Evolutionary conservation across 2,329 filamentous ascomycete species (phyloP), one percentile per base, ranked within the genome.

Genomic region (Fusarium sp.): DNA sequence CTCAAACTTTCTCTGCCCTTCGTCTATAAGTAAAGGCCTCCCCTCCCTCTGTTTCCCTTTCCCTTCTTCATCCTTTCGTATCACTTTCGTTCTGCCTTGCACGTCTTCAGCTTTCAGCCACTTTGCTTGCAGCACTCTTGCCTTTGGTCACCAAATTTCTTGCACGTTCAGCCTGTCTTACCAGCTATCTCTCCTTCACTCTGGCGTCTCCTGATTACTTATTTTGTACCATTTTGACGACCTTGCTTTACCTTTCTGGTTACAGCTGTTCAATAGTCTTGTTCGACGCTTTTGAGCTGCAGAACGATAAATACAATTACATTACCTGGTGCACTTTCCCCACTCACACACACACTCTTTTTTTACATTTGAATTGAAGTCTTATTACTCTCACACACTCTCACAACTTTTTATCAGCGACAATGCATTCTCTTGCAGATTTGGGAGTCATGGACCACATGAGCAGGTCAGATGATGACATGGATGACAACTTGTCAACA

Each of bases 401-500:
- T 14, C 5, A 0, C 7, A 5, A 15, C 6, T 1, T 8, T 11
- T 22, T 26, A 36, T 15, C 32, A 9, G n/a, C 15, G 20, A 39
- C 17, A 20, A 63, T 65, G 56, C 30, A 39, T 52, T 65, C 45
- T 14, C 56, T 65, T 20, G 32, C 24, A 13, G 39, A 52, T 8
- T n/a, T 66, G 36, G 55, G 48, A 5, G 28, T 51, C 20, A 66
- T 66, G 66, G 55, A 51, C 10, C 62, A 62, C 8, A 28, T 65
- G 22, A 44, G 30, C 11, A 15, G 50, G 18, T 68, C 66, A 7
- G 44, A 62, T 20, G 50, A 62, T 8, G 44, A 66, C 32, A 66
- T 61, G 42, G 55, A 66, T 30, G 66, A 66, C n/a, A 41, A n/a
- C n/a, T 50, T n/a, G 3, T 66, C 66, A 14, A 39, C 54, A 34